Evolutionary conservation across 805 yeast genomes (phyloP), one percentile per base, ranked within the genome.

Genomic region (Blastobotrys robertii): DNA sequence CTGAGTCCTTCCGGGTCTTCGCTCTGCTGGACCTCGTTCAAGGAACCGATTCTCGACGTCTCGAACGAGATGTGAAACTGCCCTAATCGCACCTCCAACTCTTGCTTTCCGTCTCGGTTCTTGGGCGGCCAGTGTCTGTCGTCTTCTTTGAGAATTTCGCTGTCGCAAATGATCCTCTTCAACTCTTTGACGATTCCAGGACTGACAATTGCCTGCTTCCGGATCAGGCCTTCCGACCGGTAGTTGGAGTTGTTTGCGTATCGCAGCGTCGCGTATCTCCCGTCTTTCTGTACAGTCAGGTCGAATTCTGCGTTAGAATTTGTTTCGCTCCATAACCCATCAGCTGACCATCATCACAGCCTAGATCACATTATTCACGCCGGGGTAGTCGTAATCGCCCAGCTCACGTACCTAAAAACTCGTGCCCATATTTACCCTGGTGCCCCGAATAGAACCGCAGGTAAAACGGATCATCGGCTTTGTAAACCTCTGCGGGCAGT

Each of bases 201-300:
- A 12, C 69, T 64, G 4, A 70, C 48, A 14, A 19, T 37, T 51
- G 61, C 53, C 32, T 62, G 63, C 51, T 69, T 70, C 29, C 60
- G 52, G 43, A 70, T 69, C 44, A 62, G 40, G 3, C 64, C 63
- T 37, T 69, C 74, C 30, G 65, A 60, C 45, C 73, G 57, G 44
- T 70, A 70, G 45, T 68, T 67, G 2, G 74, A 66, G 45, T 67
- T 69, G 45, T 70, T 70, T n/a, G 70, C 69, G 47, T 70, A 70
- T 37, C 69, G 54, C 29, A 65, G 47, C 5, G 51, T 42, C 2
- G 64, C 70, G 32, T 50, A 51, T 3, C 50, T 47, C 9, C 64
- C 65, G 37, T 59, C 62, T 2, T 49, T 58, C 16, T 44, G 47
- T 10, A 52, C 45, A 31, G 53, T 50, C n/a, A 66, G 43, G 41